Base-by-base conservation (phyloP, 352 stramenopile species). In the Pythium aristosporum region DNA sequence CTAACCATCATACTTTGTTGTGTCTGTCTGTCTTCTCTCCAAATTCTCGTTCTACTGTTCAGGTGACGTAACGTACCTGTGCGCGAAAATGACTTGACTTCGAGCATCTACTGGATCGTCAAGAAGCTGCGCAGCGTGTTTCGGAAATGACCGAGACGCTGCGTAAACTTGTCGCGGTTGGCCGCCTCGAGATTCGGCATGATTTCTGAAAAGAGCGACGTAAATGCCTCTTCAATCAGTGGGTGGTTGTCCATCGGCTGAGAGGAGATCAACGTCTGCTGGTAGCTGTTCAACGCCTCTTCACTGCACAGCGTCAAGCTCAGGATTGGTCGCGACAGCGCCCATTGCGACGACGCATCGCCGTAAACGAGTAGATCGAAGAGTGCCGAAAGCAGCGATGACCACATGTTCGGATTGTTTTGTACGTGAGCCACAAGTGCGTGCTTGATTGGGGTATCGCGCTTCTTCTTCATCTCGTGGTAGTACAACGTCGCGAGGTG, bases 101-200 rank as follows among this genome's bases (percentile, higher is more conserved):
- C 5, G 20, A 5, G 12, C 0, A 5, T 49, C 63, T 62, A 79
- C 68, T 92, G 79, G 63, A 92, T 80, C 25, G 96, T 99, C 36
- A 99, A 80, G 73, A 99, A 99, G 49, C 89, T 73, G 57, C 96
- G 85, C 54, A 98, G 83, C 23, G 94, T 90, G 57, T 98, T 95
- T 48, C 97, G 93, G 77, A 99, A 99, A 54, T 97, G 89, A 18
- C 96, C 97, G 20, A 99, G 79, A 59, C 96, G 97, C 74, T 99
- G 96, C 28, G 96, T 99, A 67, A 99, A 99, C 67, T 97, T 93
- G 86, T 99, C 97, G 50, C 97, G 88, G 74, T 99, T 99, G 16
- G 95, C 81, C 62, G 91, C 94, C 73, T 99, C 97, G 34, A 99
- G 75, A 67, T 97, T 99, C 37, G 94, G 85, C 63, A 90, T 90